Percentiles rank a stretch among this genome's conserved stretches.
Evolutionary conservation across 495 filamentous ascomycete genomes (phyloP).

Genomic region (Lepidopterella palustris): DNA sequence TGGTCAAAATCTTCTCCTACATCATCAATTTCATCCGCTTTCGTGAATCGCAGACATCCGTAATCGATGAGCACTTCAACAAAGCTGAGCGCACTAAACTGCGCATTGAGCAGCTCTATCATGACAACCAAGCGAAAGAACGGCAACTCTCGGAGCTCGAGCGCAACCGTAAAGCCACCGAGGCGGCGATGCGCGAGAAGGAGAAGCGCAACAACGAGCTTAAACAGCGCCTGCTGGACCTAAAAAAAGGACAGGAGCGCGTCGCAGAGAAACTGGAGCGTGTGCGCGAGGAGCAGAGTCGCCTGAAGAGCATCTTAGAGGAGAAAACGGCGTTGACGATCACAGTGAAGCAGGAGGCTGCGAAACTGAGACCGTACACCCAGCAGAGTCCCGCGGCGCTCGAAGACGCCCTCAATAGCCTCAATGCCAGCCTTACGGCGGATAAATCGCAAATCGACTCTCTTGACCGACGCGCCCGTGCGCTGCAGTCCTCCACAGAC

Average conservation of each 20-base stretch:
- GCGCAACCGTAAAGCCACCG: conserved; percentile 65
- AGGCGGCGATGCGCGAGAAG: conserved; percentile 72
- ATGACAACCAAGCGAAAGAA: conserved; percentile 82
- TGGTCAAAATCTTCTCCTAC: conserved; percentile 89
- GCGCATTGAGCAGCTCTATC: conserved; percentile 76
- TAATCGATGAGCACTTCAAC: conserved; percentile 90
- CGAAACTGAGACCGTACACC: conserved; percentile 86
- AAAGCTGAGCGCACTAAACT: conserved; percentile 76
- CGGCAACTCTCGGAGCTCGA: conserved; percentile 73
- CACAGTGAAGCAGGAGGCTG: conserved; percentile 62
- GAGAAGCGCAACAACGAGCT: conserved; percentile 77
- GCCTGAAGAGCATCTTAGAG: conserved; percentile 65
- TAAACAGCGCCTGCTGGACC: conserved; percentile 66
- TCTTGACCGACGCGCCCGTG: conserved; percentile 76
- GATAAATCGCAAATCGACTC: conserved; percentile 81
- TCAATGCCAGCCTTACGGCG: conserved; percentile 63
- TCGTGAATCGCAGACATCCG: conserved; percentile 75
- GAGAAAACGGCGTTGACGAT: conserved; percentile 65
- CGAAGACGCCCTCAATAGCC: conserved; percentile 71
- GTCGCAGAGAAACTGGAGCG: conserved; percentile 72
- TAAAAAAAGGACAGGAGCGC: conserved; percentile 69
- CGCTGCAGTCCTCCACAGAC: conserved; percentile 86
- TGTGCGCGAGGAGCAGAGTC: conserved; percentile 62
- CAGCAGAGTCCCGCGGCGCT: conserved; percentile 77
- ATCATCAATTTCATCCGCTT: conserved; percentile 98